Evolutionary conservation across 805 yeast genomes (phyloP), one percentile per base, ranked within the genome.

Genomic region (Lipomyces yamadae): DNA sequence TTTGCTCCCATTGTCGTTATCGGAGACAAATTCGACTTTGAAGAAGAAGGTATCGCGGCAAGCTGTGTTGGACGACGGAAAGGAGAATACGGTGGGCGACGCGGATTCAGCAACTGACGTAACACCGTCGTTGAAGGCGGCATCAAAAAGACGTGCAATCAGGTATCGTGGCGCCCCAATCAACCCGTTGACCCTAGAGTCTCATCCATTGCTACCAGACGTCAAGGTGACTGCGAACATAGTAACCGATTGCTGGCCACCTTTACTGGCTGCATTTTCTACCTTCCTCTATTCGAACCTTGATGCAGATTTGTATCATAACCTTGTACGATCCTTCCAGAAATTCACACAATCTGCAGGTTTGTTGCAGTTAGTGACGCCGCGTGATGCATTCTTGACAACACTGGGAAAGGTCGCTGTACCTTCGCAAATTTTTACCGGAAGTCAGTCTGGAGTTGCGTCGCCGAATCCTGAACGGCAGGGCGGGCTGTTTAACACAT

Each of bases 331-430:
- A 52, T 84, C 96, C 0, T 81, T 91, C 6, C 98, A 94, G 75
- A 88, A 88, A 69, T 81, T 91, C 59, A 86, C 96, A 5, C 97
- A 92, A 75, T 86, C 93, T 0, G 84, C 93, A 0, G 98, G 98
- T 0, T 78, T 91, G 15, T 76, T 92, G n/a, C 87, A 86, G 0
- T 74, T 89, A 11, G 74, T 76, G 0, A 80, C 79, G 0, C 80
- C 88, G 30, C 79, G 96, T 59, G 90, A 91, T 72, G 84, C 85
- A 8, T 83, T 87, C 58, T 67, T 81, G 61, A 68, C 72, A 4
- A 72, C 79, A 6, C 69, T 80, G 35, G 77, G 72, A 4, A 64
- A 71, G 33, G 72, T 74, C 29, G 72, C 79, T 24, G 74, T 75
- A 13, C 73, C 76, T 3, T 59, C 70, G 2, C 69, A 61, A 4